Evolutionary conservation across 1,139 yeast genomes (phyloP), one percentile per base, ranked within the genome.

Genomic region (Debaryomyces singareniensis): DNA sequence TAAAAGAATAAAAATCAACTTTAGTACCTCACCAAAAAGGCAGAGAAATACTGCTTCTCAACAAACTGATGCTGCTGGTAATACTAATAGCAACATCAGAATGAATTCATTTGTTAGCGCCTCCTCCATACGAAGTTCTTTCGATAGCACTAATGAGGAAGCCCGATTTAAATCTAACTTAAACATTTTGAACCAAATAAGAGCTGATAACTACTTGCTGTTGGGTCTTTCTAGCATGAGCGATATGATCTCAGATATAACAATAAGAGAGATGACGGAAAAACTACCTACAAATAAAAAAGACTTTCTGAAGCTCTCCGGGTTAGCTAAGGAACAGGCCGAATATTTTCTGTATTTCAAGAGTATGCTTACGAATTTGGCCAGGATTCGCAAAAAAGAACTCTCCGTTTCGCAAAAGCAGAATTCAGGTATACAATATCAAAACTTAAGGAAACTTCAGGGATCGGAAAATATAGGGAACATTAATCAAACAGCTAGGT

Each of bases 251-350:
- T 55, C 71, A 1, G 78, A 76, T 36, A 53, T 50, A 1, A 57
- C 77, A 0, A 47, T 80, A 29, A 66, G 64, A 38, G 76, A 73
- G 30, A 66, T 79, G 69, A 77, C 84, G 0, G 47, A 53, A 13
- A 57, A 55, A 26, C 51, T 80, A 20, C 89, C 89, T 1, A 60
- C 67, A 2, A 68, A 67, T 11, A 69, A 68, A 33, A 51, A 47
- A n/a, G 83, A 71, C 29, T 79, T 66, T 48, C 51, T 59, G 5
- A 54, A 52, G 29, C 45, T 76, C 20, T 51, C 53, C 2, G 74
- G 63, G 7, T 55, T 71, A 12, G 50, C 53, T 10, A 53, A 52
- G 24, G 61, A 53, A 7, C 76, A 73, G 34, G 43, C 49, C 13
- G 59, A 53, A 3, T 61, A 65, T 40, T 80, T 69, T 44, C 53